These are phyloP conservation scores for Aureobasidium sp. DNA, from an alignment of 2,329 filamentous ascomycete genomes.

Conservation along the genomic window DNA sequence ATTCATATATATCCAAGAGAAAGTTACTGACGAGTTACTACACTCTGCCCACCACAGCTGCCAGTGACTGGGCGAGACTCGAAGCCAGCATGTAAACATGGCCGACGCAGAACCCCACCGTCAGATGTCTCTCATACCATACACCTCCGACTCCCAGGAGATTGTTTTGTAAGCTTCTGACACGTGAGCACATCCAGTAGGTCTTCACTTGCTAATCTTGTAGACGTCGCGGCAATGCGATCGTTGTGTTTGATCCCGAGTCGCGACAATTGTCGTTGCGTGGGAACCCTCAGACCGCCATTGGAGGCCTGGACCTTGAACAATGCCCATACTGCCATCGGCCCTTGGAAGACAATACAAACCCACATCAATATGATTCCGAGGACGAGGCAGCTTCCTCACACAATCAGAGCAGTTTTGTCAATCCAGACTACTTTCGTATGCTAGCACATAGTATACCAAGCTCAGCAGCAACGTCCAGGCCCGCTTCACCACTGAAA, in stretches of 20 bases:
- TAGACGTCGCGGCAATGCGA: constrained; percentile 85
- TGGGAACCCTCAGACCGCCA: constrained; percentile 46
- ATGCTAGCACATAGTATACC: constrained; percentile 66
- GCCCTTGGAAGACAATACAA: constrained; percentile 50
- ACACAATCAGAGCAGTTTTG: constrained; percentile 53
- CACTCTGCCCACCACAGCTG: not conserved
- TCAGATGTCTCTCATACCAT: constrained; percentile 67
- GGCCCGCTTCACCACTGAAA: constrained; percentile 46
- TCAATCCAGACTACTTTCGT: constrained; percentile 90
- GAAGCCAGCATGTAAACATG: constrained; percentile 14
- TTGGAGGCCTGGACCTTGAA: constrained; percentile 47
- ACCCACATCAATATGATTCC: constrained; percentile 15
- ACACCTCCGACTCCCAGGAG: constrained; percentile 64
- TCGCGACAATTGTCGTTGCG: constrained; percentile 82
- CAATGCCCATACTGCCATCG: constrained; percentile 89
- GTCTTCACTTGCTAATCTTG: constrained; percentile 8
- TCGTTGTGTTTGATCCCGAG: constrained; percentile 82
- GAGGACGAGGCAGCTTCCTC: constrained; percentile 28
- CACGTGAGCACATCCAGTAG: not conserved
- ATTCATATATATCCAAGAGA: not conserved
- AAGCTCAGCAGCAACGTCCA: constrained; percentile 41
- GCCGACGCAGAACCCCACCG: constrained; percentile 22
- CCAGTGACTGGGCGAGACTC: not conserved
- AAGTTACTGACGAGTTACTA: not conserved
- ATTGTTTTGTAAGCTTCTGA: constrained; percentile 63